phyloP scores from a whole-genome alignment of 1,139 yeast species.

The Saccharomyces hybrid region DNA sequence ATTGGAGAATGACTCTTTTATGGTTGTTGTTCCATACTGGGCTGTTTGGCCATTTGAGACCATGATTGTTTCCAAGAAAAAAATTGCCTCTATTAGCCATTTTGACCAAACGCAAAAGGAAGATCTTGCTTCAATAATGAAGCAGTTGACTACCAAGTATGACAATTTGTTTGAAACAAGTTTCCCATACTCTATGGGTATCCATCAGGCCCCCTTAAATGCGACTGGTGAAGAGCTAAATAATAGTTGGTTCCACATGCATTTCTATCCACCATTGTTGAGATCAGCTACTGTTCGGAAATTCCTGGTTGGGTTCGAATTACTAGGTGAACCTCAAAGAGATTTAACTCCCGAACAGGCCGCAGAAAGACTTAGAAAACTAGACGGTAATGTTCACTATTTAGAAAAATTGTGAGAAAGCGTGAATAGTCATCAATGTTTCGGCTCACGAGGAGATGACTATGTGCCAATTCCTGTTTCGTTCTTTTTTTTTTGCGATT shows the following conservation, averaged over 20 bases:
- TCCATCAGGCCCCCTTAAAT: slow-evolving; percentile 61
- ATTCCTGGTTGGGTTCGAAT: slow-evolving; percentile 70
- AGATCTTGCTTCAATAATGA: slow-evolving; percentile 52
- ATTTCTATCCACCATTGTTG: slow-evolving; percentile 70
- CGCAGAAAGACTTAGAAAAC: slow-evolving; percentile 46
- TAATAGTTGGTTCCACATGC: slow-evolving; percentile 63
- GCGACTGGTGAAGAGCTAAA: slow-evolving; percentile 36
- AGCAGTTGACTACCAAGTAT: slow-evolving; percentile 53
- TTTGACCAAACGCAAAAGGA: slow-evolving; percentile 42
- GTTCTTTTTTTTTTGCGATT: slow-evolving; percentile 3
- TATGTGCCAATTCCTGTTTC: not conserved
- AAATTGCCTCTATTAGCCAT: slow-evolving; percentile 45
- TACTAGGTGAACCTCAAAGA: slow-evolving; percentile 74
- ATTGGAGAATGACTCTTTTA: slow-evolving; percentile 51
- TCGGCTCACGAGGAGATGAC: not conserved
- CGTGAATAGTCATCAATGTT: not conserved
- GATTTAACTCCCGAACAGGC: slow-evolving; percentile 74
- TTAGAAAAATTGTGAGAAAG: slow-evolving; percentile 42
- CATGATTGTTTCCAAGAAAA: slow-evolving; percentile 48
- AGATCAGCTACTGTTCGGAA: slow-evolving; percentile 70
- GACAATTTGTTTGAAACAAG: slow-evolving; percentile 64
- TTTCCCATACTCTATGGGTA: slow-evolving; percentile 77
- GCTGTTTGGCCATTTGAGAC: slow-evolving; percentile 81
- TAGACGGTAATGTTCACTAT: slow-evolving; percentile 32
- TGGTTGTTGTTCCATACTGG: slow-evolving; percentile 77